Conservation (phyloP, 345 rosid species). For the Salix koriyanagi region DNA sequence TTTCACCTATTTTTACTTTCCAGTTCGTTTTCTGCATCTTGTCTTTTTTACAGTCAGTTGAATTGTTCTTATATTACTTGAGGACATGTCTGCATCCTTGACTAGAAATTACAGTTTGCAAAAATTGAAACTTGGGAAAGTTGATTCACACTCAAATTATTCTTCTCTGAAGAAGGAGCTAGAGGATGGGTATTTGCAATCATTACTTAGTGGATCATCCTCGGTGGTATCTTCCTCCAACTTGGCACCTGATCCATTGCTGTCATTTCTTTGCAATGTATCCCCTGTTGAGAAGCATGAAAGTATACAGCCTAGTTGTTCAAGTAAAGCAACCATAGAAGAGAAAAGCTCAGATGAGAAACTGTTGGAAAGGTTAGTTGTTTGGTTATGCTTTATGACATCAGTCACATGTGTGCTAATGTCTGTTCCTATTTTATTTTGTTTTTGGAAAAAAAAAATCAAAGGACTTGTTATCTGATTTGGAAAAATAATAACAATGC, state of each 20-base stretch:
- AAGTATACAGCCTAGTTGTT: conserved; percentile 27
- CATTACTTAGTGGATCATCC: conserved; percentile 32
- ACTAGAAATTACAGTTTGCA: conserved; percentile 57
- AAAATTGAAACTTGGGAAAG: conserved; percentile 47
- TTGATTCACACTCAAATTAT: conserved; percentile 35
- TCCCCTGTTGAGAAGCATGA: conserved; percentile 31
- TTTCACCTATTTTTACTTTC: neutral
- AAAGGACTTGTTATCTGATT: neutral
- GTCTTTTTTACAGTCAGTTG: neutral
- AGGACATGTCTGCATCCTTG: conserved; percentile 44
- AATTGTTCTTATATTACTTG: conserved; percentile 1
- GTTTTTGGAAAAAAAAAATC: neutral
- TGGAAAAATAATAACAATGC: neutral
- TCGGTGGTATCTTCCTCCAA: conserved; percentile 37
- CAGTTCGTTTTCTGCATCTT: neutral
- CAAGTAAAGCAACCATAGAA: conserved; percentile 21
- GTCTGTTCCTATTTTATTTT: neutral
- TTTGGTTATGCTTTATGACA: neutral
- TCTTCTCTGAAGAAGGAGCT: conserved; percentile 41
- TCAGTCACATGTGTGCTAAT: neutral
- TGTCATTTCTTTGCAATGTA: conserved; percentile 51
- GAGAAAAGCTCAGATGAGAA: conserved; percentile 30
- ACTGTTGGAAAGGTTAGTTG: conserved; percentile 38
- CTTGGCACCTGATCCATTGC: conserved; percentile 46
- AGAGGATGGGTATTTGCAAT: conserved; percentile 39